Conservation (phyloP, 257 asterid genomes). For the Ballota nigra region DNA sequence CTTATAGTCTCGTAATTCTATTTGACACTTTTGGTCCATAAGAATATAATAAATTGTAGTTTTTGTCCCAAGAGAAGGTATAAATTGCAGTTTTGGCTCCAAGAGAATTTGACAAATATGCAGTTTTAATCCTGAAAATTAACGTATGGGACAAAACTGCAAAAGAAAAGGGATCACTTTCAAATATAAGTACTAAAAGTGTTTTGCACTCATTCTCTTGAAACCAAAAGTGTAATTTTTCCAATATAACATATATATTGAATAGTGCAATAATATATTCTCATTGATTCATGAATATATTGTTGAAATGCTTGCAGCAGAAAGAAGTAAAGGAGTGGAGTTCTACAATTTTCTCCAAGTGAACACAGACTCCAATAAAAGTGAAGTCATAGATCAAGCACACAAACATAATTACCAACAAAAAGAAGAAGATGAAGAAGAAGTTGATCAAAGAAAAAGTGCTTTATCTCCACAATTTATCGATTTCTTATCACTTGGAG, state of each 20-base stretch:
- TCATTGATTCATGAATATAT: not conserved
- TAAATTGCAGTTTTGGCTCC: too few species aligned
- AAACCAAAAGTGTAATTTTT: too few species aligned
- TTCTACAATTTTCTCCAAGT: slow-evolving; percentile 73
- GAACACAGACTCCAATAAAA: slow-evolving; percentile 63
- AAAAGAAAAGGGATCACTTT: too few species aligned
- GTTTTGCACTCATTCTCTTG: too few species aligned
- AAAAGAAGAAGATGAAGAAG: slow-evolving; percentile 41
- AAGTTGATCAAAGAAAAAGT: slow-evolving; percentile 45
- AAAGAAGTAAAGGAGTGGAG: slow-evolving; percentile 47
- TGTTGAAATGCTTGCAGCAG: slow-evolving; percentile 35
- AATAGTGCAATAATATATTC: not conserved
- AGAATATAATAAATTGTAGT: too few species aligned
- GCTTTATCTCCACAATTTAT: slow-evolving; percentile 31
- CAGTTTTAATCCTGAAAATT: too few species aligned
- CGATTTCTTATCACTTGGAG: slow-evolving; percentile 50
- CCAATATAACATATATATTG: not conserved
- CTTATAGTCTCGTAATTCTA: too few species aligned
- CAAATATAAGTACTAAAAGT: too few species aligned
- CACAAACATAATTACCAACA: slow-evolving; percentile 27
- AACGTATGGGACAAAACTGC: too few species aligned
- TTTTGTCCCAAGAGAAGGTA: too few species aligned
- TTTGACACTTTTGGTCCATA: too few species aligned
- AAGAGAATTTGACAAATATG: too few species aligned
- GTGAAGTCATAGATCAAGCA: slow-evolving; percentile 69